These are phyloP conservation scores for Astrephomene gubernaculifera DNA, from an alignment of 139 green algal genomes.

Conservation along the genomic window DNA sequence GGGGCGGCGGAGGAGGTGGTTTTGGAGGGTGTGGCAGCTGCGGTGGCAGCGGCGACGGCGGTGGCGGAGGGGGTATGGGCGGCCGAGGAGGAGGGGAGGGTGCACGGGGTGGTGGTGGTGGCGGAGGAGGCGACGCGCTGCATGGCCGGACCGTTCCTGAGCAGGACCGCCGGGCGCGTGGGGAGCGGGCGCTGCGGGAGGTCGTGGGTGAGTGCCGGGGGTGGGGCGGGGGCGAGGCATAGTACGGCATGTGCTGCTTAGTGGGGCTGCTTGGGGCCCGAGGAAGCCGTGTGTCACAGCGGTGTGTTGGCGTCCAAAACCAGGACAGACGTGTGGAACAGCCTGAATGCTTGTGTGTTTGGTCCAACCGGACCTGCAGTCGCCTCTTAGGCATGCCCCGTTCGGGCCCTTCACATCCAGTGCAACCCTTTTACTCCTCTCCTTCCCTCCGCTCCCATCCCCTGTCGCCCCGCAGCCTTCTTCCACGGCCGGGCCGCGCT, in stretches of 20 bases:
- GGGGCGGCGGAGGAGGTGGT: too few relatives aligned
- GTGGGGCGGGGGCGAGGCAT: too few relatives aligned
- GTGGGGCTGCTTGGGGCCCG: neutral
- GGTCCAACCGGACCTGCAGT: neutral
- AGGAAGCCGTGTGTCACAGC: neutral
- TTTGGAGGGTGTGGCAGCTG: too few relatives aligned
- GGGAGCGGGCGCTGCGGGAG: neutral
- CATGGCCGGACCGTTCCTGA: neutral
- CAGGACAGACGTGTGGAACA: neutral
- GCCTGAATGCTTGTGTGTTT: neutral
- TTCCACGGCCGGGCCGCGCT: neutral
- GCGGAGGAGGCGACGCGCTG: too few relatives aligned
- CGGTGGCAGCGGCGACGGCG: constrained; percentile 8
- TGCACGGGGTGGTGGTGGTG: neutral
- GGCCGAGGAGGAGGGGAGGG: too few relatives aligned
- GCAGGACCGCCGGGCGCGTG: neutral
- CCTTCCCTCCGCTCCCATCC: neutral
- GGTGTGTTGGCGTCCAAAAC: neutral
- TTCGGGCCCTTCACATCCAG: neutral
- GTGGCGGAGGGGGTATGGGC: neutral
- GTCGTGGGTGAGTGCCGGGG: constrained; percentile 4
- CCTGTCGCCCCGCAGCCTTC: neutral
- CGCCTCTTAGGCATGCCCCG: neutral
- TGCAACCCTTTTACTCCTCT: neutral
- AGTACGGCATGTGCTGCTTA: too few relatives aligned